Base-by-base conservation (phyloP, 371 early-diverging fungal species). In the Mucor ambiguus region DNA sequence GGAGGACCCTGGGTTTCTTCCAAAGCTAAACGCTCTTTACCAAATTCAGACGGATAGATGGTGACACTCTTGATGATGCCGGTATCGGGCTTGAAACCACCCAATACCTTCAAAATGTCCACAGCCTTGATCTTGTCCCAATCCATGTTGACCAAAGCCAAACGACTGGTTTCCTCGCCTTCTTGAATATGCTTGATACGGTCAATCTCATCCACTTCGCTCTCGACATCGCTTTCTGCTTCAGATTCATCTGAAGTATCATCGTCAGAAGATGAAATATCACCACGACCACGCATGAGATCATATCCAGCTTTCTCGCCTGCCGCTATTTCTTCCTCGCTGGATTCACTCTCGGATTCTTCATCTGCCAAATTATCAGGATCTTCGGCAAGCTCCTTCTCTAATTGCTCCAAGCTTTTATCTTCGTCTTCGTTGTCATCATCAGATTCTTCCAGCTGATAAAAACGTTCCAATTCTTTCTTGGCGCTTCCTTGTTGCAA, bases 71-170 rank as follows among this genome's bases (percentile, higher is more conserved):
- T 70, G 38, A 99, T 87, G 11, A 85, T 76, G 9, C 93, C 93
- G 35, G 82, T 80, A 38, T 87, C 84, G 1, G 96, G 93, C 66
- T 91, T 94, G 80, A 98, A 95, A 14, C 86, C 91, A 49, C 87
- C 87, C 71, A 98, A 89, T 0, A 95, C 92, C 59, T 94, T 92
- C 67, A 89, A 89, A 67, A 99, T 77, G 74, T 98, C 99, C 0
- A 81, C 74, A 0, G 97, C 91, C 69, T 87, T 91, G 59, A 96
- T 82, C 56, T 96, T 88, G 69, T 97, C 96, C 99, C 99, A 72
- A 79, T 99, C 99, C 89, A 99, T 77, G 70, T 98, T 97, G 22
- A 99, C 94, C 20, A 90, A 87, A 14, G 98, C 99, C 58, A 99
- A 85, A 28, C 99, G 85, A 28, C 80, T 78, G 0, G 98, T 92